These are phyloP conservation scores for Puccinia horiana DNA, from an alignment of 1,284 basidiomycete genomes.

Conservation along the genomic window DNA sequence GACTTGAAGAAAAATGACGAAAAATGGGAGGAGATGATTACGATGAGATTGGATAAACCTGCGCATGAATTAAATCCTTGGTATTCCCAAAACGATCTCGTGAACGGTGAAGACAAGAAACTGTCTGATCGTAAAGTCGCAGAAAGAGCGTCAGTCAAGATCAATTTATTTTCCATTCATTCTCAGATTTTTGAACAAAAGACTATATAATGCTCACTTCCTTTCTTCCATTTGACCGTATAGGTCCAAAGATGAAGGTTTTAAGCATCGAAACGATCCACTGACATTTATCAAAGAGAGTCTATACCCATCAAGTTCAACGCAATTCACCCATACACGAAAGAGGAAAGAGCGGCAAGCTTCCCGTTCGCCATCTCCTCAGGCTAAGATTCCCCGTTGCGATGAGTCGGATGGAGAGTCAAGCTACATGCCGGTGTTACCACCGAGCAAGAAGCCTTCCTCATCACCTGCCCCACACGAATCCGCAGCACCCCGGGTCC, in stretches of 20 bases:
- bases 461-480: not conserved
- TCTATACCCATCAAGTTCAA: constrained; percentile 33
- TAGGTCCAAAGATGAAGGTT: constrained; percentile 29
- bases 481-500: not conserved
- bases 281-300: constrained; percentile 14
- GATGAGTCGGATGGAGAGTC: constrained; percentile 12
- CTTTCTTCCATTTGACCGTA: not conserved
- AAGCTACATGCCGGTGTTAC: constrained; percentile 25
- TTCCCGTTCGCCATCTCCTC: constrained; percentile 40
- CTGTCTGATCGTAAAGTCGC: constrained; percentile 17
- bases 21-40: constrained; percentile 46
- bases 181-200: not conserved
- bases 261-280: constrained; percentile 38
- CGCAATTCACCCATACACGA: not conserved
- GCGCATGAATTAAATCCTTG: constrained; percentile 48
- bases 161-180: not conserved
- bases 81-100: constrained; percentile 41
- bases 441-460: not conserved
- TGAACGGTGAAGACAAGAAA: constrained; percentile 46
- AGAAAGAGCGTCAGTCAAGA: constrained; percentile 31
- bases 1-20: constrained; percentile 42
- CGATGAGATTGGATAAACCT: constrained; percentile 45
- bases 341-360: constrained; percentile 45
- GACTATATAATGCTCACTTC: not conserved
- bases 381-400: not conserved